Base-by-base conservation (phyloP, 192 early-diverging fungal genomes). In the Backusella australiensis region DNA sequence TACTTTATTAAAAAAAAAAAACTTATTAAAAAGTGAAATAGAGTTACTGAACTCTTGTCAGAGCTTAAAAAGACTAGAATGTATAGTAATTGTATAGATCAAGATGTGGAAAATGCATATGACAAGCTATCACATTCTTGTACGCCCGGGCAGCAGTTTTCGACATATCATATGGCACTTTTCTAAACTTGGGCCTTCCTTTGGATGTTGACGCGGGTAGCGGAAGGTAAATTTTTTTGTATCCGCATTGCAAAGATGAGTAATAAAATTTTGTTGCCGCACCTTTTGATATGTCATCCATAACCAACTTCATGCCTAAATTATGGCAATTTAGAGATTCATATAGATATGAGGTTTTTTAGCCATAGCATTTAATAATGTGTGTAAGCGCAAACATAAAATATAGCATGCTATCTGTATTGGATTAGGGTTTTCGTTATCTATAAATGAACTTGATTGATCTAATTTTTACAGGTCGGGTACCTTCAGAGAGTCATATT, bases 41-140 rank as follows among this genome's bases (percentile, higher is more conserved):
- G 2, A 56, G 53, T 21, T 11, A 56, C 53, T 56, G 53, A 11
- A 56, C n/a, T 21, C 53, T 21, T 56, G 19, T 56, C n/a, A 56
- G 1, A 26, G 42, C 14, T 44, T 44, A 21, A 23, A 23, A 23
- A 32, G 1, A 52, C 19, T 17, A 6, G 19, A 17, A 52, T 39
- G 17, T n/a, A 0, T 52, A 52, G 19, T 52, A 52, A 39, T 39
- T 44, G 42, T 15, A 44, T 44, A 44, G 42, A 44, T 44, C 42
- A 44, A 39, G 38, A 44, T 44, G 4, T 56, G 8, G 53, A 23
- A 56, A 56, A 21, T 56, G 21, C 21, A 56, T 6, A 56, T 56
- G 53, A 56, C 53, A 56, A 56, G 53, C 53, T 26, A 56, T 56
- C 53, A 56, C 53, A 56, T 56, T 56, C 53, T 26, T 56, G 53